Percentiles rank a stretch among this genome's conserved stretches.
phyloP scores from a whole-genome alignment of 495 filamentous ascomycete species.

The Haplographium delicatum region DNA sequence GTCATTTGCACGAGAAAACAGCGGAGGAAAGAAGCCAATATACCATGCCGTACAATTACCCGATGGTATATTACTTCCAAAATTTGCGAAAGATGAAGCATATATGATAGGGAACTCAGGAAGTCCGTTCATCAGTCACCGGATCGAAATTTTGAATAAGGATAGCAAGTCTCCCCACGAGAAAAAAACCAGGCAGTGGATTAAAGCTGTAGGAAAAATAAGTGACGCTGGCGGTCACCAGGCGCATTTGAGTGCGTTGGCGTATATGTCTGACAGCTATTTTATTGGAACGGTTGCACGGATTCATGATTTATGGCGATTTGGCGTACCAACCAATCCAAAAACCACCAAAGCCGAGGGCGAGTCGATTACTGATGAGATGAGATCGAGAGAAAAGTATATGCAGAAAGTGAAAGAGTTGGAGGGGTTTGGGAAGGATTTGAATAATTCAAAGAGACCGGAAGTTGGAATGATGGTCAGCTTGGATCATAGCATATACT shows the following conservation, averaged over 20 bases:
- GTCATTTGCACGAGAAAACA: slow-evolving; percentile 72
- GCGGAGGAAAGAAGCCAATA: slow-evolving; percentile 55
- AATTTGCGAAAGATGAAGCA: slow-evolving; percentile 20
- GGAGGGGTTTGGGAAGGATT: slow-evolving; percentile 29
- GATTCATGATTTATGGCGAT: slow-evolving; percentile 68
- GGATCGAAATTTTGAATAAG: slow-evolving; percentile 46
- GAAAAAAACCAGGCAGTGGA: slow-evolving; percentile 70
- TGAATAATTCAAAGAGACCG: slow-evolving; percentile 31
- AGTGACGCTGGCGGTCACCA: slow-evolving; percentile 64
- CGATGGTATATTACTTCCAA: slow-evolving; percentile 31
- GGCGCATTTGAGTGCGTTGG: slow-evolving; percentile 79
- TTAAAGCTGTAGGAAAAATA: slow-evolving; percentile 71
- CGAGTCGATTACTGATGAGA: slow-evolving; percentile 29
- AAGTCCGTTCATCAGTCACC: slow-evolving; percentile 53
- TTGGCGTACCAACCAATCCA: slow-evolving; percentile 35
- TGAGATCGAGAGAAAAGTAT: slow-evolving; percentile 36
- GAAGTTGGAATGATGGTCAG: slow-evolving; percentile 93
- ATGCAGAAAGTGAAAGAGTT: slow-evolving; percentile 33
- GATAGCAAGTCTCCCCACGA: slow-evolving; percentile 46
- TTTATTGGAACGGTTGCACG: slow-evolving; percentile 86
- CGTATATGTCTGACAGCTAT: slow-evolving; percentile 86
- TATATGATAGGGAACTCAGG: slow-evolving; percentile 19
- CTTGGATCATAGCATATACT: slow-evolving; percentile 91
- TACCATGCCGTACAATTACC: slow-evolving; percentile 60
- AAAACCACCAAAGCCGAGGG: slow-evolving; percentile 28